A percentile compares a stretch with the other conserved stretches of the same genome.
These are phyloP conservation scores for Leptodontidium sp. DNA, from an alignment of 2,329 filamentous ascomycete genomes.

Conservation along the genomic window DNA sequence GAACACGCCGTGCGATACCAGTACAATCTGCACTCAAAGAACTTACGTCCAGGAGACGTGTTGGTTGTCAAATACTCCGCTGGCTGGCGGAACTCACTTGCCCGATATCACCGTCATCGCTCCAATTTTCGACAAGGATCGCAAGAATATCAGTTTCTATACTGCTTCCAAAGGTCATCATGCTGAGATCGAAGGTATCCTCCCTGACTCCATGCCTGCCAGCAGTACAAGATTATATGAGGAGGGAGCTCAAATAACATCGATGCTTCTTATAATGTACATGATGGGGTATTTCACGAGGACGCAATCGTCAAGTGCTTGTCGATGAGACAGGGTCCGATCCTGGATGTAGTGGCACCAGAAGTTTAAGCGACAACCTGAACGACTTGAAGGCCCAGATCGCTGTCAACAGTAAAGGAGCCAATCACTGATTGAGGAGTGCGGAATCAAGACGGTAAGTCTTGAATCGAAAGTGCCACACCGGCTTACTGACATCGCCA, in stretches of 20 bases:
- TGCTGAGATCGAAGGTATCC: constrained; percentile 82
- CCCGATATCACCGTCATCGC: constrained; percentile 85
- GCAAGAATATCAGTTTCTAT: constrained; percentile 80
- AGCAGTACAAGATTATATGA: constrained; percentile 71
- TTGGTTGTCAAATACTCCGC: no score
- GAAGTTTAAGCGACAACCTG: constrained; percentile 81
- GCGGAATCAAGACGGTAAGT: constrained; percentile 65
- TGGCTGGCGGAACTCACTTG: constrained; percentile 75
- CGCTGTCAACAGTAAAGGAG: constrained; percentile 84
- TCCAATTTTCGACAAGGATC: constrained; percentile 72
- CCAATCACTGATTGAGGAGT: constrained; percentile 77
- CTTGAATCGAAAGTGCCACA: neutral
- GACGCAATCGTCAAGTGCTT: constrained; percentile 60
- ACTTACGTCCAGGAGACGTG: constrained; percentile 75
- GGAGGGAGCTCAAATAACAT: constrained; percentile 68
- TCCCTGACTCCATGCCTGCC: constrained; percentile 83
- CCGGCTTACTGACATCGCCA: constrained; percentile 49
- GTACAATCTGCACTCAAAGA: constrained; percentile 78
- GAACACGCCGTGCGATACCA: constrained; percentile 67
- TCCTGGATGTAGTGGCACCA: constrained; percentile 75
- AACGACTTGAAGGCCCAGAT: constrained; percentile 87
- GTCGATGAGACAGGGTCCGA: constrained; percentile 42
- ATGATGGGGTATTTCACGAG: constrained; percentile 80
- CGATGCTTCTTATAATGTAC: constrained; percentile 75
- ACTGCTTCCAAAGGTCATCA: constrained; percentile 78